Base-by-base conservation (phyloP, 106 monocot genomes). In the Cymbidium sinense region DNA sequence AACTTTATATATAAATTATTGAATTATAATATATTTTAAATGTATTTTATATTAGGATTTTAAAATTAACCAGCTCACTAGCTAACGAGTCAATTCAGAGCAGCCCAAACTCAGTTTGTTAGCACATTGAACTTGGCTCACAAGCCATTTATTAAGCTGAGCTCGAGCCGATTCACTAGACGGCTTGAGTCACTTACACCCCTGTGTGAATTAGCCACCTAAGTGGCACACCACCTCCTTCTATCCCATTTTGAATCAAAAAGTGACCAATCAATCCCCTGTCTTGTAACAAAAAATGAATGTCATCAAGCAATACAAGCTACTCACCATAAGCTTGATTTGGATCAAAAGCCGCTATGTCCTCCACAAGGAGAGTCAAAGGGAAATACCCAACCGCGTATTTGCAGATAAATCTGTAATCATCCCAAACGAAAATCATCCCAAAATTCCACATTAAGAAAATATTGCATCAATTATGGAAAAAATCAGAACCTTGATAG, bases 381-480 rank as follows among this genome's bases (percentile, higher is more conserved):
- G 96, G 93, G 74, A 96, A 96, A 75, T 95, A 95, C 3, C 88
- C 95, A 77, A 39, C 33, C 0, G 82, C 95, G 71, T 93, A 85
- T 72, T 87, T 93, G 82, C 86, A 85, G 62, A 96, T 89, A 64
- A 73, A 96, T 81, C 96, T 96, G 70, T 7, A 37, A 75, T 17
- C 7, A 52, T 15, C 11, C 37, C 37, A 37, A 35, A 35, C 21
- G 17, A 71, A 71, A 71, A 71, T 36, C 67, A 76, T 31, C 18
- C 3, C 21, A 71, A 20, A 72, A 29, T 31, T 67, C 67, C 10
- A 11, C 33, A 33, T 67, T 13, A 67, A 67, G 9, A 29, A 31
- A 67, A 33, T 33, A 31, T 34, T 70, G 18, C 10, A 77, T 39
- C 13, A 10, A 51, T 27, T 29, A 35, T 34, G 18, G 44, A 43